Conservation (phyloP, 202 grass and related monocot species). For the Panicum virgatum region DNA sequence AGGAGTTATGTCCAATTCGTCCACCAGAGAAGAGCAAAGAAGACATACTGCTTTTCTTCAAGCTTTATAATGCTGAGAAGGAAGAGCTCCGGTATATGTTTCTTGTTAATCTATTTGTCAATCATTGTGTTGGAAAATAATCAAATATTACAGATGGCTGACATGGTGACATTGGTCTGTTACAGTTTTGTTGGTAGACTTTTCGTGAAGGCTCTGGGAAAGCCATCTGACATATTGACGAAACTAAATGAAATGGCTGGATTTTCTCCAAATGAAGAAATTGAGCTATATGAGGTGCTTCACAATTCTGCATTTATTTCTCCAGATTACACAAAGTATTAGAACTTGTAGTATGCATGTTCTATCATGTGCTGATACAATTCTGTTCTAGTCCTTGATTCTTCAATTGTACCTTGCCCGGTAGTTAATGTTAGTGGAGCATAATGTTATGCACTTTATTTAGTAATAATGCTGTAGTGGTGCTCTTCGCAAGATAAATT, state of each 20-base stretch:
- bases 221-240: conserved; percentile 76
- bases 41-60: conserved; percentile 96
- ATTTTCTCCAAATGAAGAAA: conserved; percentile 86
- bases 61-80: conserved; percentile 94
- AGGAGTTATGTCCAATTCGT: conserved; percentile 75
- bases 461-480: not conserved
- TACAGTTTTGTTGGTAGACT: conserved; percentile 79
- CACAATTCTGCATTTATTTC: conserved; percentile 20
- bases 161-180: conserved; percentile 17
- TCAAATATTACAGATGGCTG: conserved; percentile 26
- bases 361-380: not conserved
- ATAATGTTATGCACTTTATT: conserved; percentile 10
- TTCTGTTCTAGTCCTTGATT: conserved; percentile 24
- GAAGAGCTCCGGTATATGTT: conserved; percentile 69
- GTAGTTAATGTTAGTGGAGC: conserved; percentile 23
- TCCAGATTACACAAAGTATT: conserved; percentile 8
- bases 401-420: not conserved
- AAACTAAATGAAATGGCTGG: conserved; percentile 90
- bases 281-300: conserved; percentile 84
- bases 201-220: conserved; percentile 82
- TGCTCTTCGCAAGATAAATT: conserved; percentile 27
- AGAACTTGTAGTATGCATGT: conserved; percentile 4
- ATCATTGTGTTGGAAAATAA: not conserved
- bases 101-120: conserved; percentile 11
- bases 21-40: conserved; percentile 88